Base-by-base conservation (phyloP, 257 asterid species). In the Solanum ossicruentum region DNA sequence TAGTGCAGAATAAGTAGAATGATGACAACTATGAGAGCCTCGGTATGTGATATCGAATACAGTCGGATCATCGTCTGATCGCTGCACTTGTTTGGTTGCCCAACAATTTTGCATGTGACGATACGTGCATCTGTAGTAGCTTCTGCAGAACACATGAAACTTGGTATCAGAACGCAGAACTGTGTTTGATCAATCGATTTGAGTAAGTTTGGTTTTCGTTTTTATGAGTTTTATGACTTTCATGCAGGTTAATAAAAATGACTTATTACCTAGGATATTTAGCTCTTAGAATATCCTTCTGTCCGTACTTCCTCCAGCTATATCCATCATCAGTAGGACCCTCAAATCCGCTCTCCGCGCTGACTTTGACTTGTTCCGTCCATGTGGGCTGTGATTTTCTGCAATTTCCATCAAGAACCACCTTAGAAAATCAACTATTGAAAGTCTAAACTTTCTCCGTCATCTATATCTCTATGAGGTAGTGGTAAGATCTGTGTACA, bases 41-140 rank as follows among this genome's bases (percentile, higher is more conserved):
- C 88, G 94, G 92, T 93, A 93, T 6, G 95, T 93, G 91, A 96
- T 81, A 60, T 95, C 97, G 11, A 95, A 93, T n/a, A 96, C 21
- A n/a, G 92, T 88, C 18, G 97, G 94, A 80, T 96, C 98, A 20
- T 92, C 94, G 81, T 96, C 98, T 17, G 97, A 95, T 87, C 98
- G 92, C 75, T 96, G 99, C 84, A 95, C 97, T 87, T 95, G 98
- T 90, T 96, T 96, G 7, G 94, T 94, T 11, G 98, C 98, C 97
- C 96, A 92, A 84, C 99, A 93, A 60, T 92, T 91, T 55, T 87
- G 88, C 8, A 85, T 87, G 18, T 51, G 89, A 2, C 97, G 96
- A 84, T 93, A 95, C 0, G 97, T 93, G 82, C 99, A 96, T 86
- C 98, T 87, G 89, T 96, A 93, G 81, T 96, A 96, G 91, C 98